phyloP scores from a whole-genome alignment of 2,329 filamentous ascomycete genomes.

The Ceratocystis diversiconidia region DNA sequence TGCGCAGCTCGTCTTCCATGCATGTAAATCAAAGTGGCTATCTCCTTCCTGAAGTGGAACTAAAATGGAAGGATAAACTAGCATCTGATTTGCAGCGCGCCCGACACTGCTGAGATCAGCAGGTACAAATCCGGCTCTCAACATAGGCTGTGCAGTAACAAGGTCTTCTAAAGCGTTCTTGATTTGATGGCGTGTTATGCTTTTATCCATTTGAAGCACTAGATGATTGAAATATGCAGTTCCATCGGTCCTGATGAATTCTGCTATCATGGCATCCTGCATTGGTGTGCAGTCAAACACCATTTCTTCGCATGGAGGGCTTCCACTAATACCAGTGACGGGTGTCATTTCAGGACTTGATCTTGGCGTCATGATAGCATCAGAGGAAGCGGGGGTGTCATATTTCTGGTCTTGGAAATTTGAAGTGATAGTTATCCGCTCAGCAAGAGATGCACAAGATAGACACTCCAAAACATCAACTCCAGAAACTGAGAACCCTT shows the following conservation, averaged over 20 bases:
- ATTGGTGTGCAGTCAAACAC: slow-evolving; percentile 49
- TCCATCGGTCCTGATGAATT: slow-evolving; percentile 54
- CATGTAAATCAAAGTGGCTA: slow-evolving; percentile 23
- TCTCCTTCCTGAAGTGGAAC: not conserved
- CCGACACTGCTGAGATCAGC: slow-evolving; percentile 24
- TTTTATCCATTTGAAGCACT: slow-evolving; percentile 34
- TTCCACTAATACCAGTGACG: not conserved
- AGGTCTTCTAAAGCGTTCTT: slow-evolving; percentile 45
- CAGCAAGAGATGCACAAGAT: slow-evolving; percentile 10
- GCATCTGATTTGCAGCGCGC: slow-evolving; percentile 5
- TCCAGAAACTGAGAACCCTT: slow-evolving; percentile 45
- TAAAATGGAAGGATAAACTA: not conserved
- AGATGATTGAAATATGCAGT: slow-evolving; percentile 63
- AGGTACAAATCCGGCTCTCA: slow-evolving; percentile 59
- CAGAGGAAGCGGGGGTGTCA: not conserved
- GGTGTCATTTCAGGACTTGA: slow-evolving; percentile 6
- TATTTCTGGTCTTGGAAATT: not conserved
- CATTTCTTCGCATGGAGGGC: slow-evolving; percentile 10
- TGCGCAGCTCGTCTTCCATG: slow-evolving; percentile 28
- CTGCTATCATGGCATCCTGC: slow-evolving; percentile 65
- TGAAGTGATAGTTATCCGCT: not conserved
- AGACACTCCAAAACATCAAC: slow-evolving; percentile 52
- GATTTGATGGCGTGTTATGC: slow-evolving; percentile 30
- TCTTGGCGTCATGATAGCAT: not conserved
- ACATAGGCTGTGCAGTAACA: slow-evolving; percentile 47